Evolutionary conservation across 2,329 filamentous ascomycete species (phyloP).

Genomic region (Trichocomaceae sp.): DNA sequence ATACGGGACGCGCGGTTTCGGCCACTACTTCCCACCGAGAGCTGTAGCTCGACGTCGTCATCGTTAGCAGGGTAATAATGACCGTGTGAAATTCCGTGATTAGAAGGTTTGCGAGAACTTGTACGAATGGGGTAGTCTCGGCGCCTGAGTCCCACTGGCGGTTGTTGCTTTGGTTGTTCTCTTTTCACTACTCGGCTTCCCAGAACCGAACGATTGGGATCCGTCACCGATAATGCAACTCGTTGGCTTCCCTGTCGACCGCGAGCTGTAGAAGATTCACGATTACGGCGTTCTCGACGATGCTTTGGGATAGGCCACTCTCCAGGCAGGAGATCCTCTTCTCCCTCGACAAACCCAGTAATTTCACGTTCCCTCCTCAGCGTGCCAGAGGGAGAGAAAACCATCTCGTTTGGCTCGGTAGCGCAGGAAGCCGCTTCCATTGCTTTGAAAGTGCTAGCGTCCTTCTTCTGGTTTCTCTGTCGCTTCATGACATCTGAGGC

Average conservation of each 20-base stretch:
- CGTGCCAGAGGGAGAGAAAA: slow-evolving; percentile 41
- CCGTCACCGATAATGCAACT: slow-evolving; percentile 4
- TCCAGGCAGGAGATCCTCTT: slow-evolving; percentile 41
- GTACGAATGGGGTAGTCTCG: background rate
- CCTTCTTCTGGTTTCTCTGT: slow-evolving; percentile 48
- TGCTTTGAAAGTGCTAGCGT: slow-evolving; percentile 37
- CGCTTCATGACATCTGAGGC: slow-evolving; percentile 44
- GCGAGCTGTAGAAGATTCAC: background rate
- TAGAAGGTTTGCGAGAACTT: background rate
- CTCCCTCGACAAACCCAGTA: slow-evolving; percentile 41
- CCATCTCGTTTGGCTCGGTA: slow-evolving; percentile 42
- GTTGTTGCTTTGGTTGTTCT: slow-evolving; percentile 1
- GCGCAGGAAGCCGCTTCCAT: slow-evolving; percentile 42
- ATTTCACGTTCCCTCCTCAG: slow-evolving; percentile 41
- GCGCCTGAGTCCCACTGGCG: background rate
- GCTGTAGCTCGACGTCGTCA: slow-evolving; percentile 28
- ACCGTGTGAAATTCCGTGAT: slow-evolving; percentile 9
- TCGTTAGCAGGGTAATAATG: slow-evolving; percentile 22
- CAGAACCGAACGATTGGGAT: slow-evolving; percentile 9
- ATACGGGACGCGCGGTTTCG: slow-evolving; percentile 27
- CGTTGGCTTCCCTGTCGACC: background rate
- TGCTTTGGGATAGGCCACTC: slow-evolving; percentile 38
- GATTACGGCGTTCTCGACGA: slow-evolving; percentile 15
- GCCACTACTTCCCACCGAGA: slow-evolving; percentile 23
- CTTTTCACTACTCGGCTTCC: slow-evolving; percentile 8